Evolutionary conservation across 1,139 yeast genomes (phyloP).

Genomic region (Taiozyma sp.): DNA sequence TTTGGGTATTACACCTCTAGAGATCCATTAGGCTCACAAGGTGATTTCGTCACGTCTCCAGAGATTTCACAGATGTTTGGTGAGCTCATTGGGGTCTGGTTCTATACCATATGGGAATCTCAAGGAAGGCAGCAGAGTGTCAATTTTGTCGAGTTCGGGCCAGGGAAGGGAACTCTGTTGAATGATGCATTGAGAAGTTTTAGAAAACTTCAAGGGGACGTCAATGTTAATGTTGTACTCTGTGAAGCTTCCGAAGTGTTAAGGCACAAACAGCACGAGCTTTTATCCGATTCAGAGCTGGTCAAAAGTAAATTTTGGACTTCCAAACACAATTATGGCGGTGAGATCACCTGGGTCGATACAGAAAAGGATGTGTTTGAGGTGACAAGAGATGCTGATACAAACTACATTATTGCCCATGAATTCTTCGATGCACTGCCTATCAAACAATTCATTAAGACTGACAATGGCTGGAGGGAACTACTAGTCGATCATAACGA

Average conservation of each 20-base stretch:
- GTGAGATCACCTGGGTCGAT: conserved; percentile 60
- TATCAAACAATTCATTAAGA: conserved; percentile 60
- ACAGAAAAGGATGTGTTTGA: conserved; percentile 51
- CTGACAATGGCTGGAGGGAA: conserved; percentile 73
- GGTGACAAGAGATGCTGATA: conserved; percentile 25
- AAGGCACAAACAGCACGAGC: conserved; percentile 48
- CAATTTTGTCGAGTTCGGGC: conserved; percentile 79
- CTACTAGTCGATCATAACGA: conserved; percentile 50
- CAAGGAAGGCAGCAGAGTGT: conserved; percentile 47
- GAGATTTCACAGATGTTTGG: conserved; percentile 88
- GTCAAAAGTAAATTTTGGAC: conserved; percentile 18
- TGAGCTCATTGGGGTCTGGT: conserved; percentile 79
- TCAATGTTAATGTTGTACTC: conserved; percentile 39
- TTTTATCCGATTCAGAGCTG: conserved; percentile 36
- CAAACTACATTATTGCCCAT: conserved; percentile 73
- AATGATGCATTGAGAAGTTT: conserved; percentile 51
- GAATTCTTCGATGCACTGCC: conserved; percentile 89
- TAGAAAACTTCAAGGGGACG: conserved; percentile 29
- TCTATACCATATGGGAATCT: conserved; percentile 51
- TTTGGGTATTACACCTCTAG: conserved; percentile 77
- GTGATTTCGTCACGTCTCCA: conserved; percentile 83
- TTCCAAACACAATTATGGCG: conserved; percentile 43
- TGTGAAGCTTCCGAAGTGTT: conserved; percentile 73
- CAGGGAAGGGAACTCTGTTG: conserved; percentile 81
- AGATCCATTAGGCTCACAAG: conserved; percentile 63